phyloP scores from a whole-genome alignment of 2,329 filamentous ascomycete species.

The Endoconidiophora laricicola region DNA sequence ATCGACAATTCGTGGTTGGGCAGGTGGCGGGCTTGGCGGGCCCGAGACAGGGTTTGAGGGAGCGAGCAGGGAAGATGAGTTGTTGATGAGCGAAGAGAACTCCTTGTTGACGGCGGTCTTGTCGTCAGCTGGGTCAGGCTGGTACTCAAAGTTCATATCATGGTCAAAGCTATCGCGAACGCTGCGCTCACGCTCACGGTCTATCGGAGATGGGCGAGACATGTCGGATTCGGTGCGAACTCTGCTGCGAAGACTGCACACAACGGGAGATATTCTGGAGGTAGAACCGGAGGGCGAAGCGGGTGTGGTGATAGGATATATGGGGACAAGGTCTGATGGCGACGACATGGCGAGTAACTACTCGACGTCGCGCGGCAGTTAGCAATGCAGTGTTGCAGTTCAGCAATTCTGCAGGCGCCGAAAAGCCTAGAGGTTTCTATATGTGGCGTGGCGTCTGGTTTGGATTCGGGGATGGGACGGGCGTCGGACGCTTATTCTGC shows the following conservation, averaged over 20 bases:
- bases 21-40: conserved; percentile 17
- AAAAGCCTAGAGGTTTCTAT: too few species aligned
- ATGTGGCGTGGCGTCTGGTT: too few species aligned
- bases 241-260: background rate
- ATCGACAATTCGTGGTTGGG: conserved; percentile 24
- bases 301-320: background rate
- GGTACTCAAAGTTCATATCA: conserved; percentile 15
- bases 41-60: conserved; percentile 18
- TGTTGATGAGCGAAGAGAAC: conserved; percentile 16
- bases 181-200: background rate
- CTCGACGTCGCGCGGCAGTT: too few species aligned
- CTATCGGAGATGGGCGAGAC: background rate
- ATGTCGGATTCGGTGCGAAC: background rate
- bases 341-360: conserved; percentile 8
- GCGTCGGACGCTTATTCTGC: too few species aligned
- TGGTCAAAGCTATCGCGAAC: background rate
- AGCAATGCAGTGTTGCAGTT: too few species aligned
- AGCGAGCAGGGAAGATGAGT: conserved; percentile 20
- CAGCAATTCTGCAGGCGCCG: too few species aligned
- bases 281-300: conserved; percentile 7
- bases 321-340: background rate
- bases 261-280: too few species aligned
- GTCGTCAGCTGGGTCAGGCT: conserved; percentile 14
- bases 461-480: too few species aligned
- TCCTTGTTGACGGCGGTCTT: conserved; percentile 17